Percentiles rank a stretch among this genome's conserved stretches.
phyloP scores from a whole-genome alignment of 2,329 filamentous ascomycete genomes.

The Xylariaceae sp. region DNA sequence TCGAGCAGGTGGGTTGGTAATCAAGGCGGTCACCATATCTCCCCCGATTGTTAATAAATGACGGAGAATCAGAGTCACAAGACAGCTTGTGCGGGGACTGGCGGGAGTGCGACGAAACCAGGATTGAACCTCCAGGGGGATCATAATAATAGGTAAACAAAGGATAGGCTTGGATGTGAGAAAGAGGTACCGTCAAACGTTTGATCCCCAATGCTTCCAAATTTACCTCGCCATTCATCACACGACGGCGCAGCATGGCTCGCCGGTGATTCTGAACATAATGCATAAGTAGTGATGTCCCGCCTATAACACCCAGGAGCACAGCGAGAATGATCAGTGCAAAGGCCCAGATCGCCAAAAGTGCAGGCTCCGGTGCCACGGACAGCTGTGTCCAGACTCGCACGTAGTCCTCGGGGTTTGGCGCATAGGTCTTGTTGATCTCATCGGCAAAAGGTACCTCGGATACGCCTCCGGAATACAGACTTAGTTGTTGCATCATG shows the following conservation, averaged over 20 bases:
- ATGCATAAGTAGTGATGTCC: constrained; percentile 69
- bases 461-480: constrained; percentile 72
- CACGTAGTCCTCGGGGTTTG: constrained; percentile 53
- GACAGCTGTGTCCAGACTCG: constrained; percentile 54
- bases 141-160: constrained; percentile 68
- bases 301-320: constrained; percentile 60
- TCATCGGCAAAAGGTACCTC: constrained; percentile 53
- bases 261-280: constrained; percentile 68
- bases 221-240: constrained; percentile 74
- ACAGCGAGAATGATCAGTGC: constrained; percentile 65
- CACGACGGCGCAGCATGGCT: constrained; percentile 59
- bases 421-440: constrained; percentile 49
- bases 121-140: constrained; percentile 38
- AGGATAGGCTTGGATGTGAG: constrained; percentile 68
- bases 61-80: constrained; percentile 9
- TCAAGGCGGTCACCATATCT: constrained; percentile 44
- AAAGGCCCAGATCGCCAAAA: constrained; percentile 80
- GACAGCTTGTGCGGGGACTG: constrained; percentile 21
- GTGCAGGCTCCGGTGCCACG: constrained; percentile 40
- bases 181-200: constrained; percentile 66
- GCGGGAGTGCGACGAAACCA: constrained; percentile 30
- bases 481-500: constrained; percentile 65
- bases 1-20: constrained; percentile 79
- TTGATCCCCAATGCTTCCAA: constrained; percentile 82
- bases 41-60: constrained; percentile 15